Conservation (phyloP, 768 basidiomycete genomes). For the Trametes punicea region DNA sequence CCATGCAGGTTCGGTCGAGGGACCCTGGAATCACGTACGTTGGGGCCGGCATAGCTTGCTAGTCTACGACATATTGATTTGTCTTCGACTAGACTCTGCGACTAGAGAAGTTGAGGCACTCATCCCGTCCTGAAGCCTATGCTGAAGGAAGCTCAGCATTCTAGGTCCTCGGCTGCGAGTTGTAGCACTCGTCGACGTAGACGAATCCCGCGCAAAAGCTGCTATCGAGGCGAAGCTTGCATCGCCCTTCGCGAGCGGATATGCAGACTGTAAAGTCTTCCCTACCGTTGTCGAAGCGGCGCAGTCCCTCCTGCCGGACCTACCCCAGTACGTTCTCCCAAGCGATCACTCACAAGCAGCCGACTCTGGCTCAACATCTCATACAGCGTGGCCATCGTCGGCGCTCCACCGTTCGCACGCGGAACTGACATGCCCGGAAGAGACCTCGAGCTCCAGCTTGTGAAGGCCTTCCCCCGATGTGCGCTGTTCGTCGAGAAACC, state of each 20-base stretch:
- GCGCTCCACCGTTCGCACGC: slow-evolving; percentile 40
- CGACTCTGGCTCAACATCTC: not conserved
- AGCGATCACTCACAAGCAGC: not conserved
- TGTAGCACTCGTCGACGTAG: slow-evolving; percentile 45
- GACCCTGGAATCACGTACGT: slow-evolving; percentile 35
- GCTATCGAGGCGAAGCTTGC: slow-evolving; percentile 40
- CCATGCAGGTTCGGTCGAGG: slow-evolving; percentile 29
- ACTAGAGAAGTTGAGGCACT: not conserved
- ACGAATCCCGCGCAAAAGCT: slow-evolving; percentile 33
- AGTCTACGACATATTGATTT: no score
- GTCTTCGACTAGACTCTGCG: slow-evolving; percentile 8
- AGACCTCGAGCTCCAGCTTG: slow-evolving; percentile 42
- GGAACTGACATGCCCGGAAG: slow-evolving; percentile 38
- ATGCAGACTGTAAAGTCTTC: slow-evolving; percentile 21
- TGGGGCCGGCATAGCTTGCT: no score
- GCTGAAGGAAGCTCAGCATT: slow-evolving; percentile 32
- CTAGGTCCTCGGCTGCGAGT: slow-evolving; percentile 46
- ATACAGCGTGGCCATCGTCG: slow-evolving; percentile 38
- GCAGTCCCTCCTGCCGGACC: not conserved
- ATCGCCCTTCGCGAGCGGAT: slow-evolving; percentile 40
- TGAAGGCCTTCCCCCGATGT: slow-evolving; percentile 40
- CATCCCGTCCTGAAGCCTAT: not conserved
- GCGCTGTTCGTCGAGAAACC: slow-evolving; percentile 47
- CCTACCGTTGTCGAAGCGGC: slow-evolving; percentile 9
- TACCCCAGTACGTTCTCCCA: slow-evolving; percentile 11